phyloP scores from a whole-genome alignment of 164 flowering plant genomes.

The Santalum album region DNA sequence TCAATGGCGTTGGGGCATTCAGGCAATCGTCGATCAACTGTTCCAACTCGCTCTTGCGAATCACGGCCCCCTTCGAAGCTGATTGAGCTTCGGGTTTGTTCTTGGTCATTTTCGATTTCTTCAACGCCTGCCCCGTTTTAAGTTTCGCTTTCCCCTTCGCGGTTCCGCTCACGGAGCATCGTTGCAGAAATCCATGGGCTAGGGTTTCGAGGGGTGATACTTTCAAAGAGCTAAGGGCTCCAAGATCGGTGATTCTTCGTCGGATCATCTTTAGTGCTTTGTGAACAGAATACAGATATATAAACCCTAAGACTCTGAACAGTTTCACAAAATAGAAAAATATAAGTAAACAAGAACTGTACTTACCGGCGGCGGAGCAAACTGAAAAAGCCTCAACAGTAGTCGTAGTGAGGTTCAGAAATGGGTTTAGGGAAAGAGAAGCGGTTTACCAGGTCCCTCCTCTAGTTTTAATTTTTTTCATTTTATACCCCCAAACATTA shows the following conservation, averaged over 20 bases:
- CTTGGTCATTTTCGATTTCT: constrained; percentile 43
- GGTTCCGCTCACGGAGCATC: constrained; percentile 70
- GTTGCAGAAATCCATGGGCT: constrained; percentile 30
- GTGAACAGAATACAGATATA: too few species aligned
- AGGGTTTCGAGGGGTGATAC: constrained; percentile 13
- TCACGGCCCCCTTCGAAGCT: not conserved
- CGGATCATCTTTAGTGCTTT: constrained; percentile 18
- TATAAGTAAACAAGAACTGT: too few species aligned
- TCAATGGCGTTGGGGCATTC: constrained; percentile 54
- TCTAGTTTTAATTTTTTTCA: too few species aligned
- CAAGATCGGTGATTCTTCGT: constrained; percentile 7
- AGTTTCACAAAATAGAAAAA: too few species aligned
- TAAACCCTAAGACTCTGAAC: too few species aligned
- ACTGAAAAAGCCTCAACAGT: too few species aligned
- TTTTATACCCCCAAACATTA: too few species aligned
- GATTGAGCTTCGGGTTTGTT: constrained; percentile 27
- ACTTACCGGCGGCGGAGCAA: too few species aligned
- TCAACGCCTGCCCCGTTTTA: constrained; percentile 41
- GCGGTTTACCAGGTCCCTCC: too few species aligned
- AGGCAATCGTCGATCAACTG: constrained; percentile 47
- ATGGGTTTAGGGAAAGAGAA: too few species aligned
- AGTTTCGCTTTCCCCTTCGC: constrained; percentile 71
- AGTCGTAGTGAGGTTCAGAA: too few species aligned
- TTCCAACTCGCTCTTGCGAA: not conserved
- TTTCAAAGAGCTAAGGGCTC: constrained; percentile 4